Evolutionary conservation across 2,329 filamentous ascomycete genomes (phyloP), one percentile per base, ranked within the genome.

Genomic region (Aureobasidium sp.): DNA sequence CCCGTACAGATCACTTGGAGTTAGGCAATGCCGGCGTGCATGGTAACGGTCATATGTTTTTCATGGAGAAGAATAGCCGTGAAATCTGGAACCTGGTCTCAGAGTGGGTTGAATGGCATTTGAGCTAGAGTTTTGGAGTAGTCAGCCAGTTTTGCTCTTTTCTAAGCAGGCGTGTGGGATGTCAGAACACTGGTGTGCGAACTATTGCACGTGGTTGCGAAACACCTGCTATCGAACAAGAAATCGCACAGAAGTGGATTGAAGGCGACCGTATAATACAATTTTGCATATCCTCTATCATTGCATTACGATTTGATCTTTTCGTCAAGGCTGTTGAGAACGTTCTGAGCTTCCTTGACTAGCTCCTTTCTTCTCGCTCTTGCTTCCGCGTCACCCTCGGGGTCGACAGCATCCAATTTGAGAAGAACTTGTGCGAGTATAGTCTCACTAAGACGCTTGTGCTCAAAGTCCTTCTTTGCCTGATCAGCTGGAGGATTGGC

Each of bases 331-430:
- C 79, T 78, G 69, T 81, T 85, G 66, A 94, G 73, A 47, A 88
- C 76, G 12, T 78, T 81, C 72, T 93, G 88, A 3, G 88, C 86
- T 66, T 87, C 81, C 68, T 79, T 84, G n/a, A 93, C 87, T 56
- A 92, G 74, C 63, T 86, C 87, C 76, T 89, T 92, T 70, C 90
- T 78, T 71, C 79, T 83, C 13, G 80, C 75, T 65, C 89, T 80
- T 29, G 88, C 84, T 13, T 87, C 84, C 10, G 77, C 72, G 66
- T 89, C 84, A 5, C 88, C 88, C 52, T 87, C 86, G 0, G 86
- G 87, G 67, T 93, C 88, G 2, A 93, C 84, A 26, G 82, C 86
- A 71, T 94, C 90, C 42, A 91, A 74, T 76, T 92, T 93, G 66
- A 94, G 75, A 41, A 93, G 70, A 2, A 91, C 84, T 68, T 91